These are phyloP conservation scores for Blastosporella zonata DNA, from an alignment of 1,284 basidiomycete genomes.

Conservation along the genomic window DNA sequence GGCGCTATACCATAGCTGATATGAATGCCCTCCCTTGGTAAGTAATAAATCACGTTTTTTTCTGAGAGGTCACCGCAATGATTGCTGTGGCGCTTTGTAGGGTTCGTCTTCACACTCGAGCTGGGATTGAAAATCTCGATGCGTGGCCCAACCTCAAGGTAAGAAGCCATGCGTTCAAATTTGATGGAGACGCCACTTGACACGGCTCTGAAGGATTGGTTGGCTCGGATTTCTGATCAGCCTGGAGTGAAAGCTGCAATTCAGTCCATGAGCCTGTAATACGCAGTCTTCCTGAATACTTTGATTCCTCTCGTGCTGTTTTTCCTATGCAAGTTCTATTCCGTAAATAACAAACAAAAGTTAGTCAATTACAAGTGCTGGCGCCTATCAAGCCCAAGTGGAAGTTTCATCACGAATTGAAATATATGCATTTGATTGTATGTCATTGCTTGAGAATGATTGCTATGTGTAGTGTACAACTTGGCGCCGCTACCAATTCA, in stretches of 20 bases:
- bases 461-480: not conserved
- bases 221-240: constrained; percentile 8
- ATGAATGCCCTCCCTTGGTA: constrained; percentile 58
- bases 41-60: constrained; percentile 6
- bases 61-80: not conserved
- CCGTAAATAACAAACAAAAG: too few species aligned
- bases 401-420: too few species aligned
- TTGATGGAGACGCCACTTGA: not conserved
- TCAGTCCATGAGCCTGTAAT: constrained; percentile 9
- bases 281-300: too few species aligned
- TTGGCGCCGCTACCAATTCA: not conserved
- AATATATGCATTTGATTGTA: too few species aligned
- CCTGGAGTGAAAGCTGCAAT: constrained; percentile 17
- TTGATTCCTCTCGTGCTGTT: too few species aligned
- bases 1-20: constrained; percentile 67
- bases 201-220: constrained; percentile 10
- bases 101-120: constrained; percentile 44
- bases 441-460: not conserved
- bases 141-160: constrained; percentile 60
- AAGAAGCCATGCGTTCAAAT: not conserved
- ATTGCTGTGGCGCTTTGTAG: constrained; percentile 27
- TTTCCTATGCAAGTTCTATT: too few species aligned
- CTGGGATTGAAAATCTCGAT: constrained; percentile 51
- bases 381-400: too few species aligned
- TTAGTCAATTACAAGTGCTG: too few species aligned